These are phyloP conservation scores for Rhizomucor miehei DNA, from an alignment of 371 early-diverging fungal genomes.

Conservation along the genomic window DNA sequence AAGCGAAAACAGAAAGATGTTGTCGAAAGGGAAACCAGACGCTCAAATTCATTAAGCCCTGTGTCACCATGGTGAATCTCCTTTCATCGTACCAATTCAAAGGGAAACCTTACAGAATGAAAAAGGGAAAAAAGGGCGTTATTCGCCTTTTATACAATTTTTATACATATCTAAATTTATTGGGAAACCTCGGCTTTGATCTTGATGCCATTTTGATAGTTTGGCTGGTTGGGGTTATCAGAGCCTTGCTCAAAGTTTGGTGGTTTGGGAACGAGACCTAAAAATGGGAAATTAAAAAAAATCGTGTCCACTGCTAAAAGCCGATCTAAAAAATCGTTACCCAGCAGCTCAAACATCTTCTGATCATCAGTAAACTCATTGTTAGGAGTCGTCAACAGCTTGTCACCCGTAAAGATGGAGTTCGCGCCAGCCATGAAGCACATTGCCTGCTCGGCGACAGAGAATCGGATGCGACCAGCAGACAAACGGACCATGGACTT, in stretches of 20 bases:
- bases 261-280: constrained; percentile 69
- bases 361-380: constrained; percentile 73
- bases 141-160: too few species aligned
- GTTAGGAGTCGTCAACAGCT: constrained; percentile 83
- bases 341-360: constrained; percentile 75
- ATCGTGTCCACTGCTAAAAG: too few species aligned
- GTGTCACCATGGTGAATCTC: too few species aligned
- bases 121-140: too few species aligned
- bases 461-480: constrained; percentile 80
- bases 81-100: too few species aligned
- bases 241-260: constrained; percentile 65
- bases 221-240: constrained; percentile 25
- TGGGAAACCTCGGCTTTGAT: constrained; percentile 17
- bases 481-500: constrained; percentile 84
- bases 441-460: constrained; percentile 69
- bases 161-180: too few species aligned
- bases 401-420: constrained; percentile 87
- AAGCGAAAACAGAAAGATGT: too few species aligned
- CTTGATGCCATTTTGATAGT: constrained; percentile 21
- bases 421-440: constrained; percentile 90
- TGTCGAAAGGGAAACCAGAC: too few species aligned
- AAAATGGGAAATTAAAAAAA: constrained; percentile 11
- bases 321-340: constrained; percentile 39
- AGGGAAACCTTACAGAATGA: too few species aligned
- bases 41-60: too few species aligned